Evolutionary conservation across 192 early-diverging fungal species (phyloP).

Genomic region (Backusella tarrabulga): DNA sequence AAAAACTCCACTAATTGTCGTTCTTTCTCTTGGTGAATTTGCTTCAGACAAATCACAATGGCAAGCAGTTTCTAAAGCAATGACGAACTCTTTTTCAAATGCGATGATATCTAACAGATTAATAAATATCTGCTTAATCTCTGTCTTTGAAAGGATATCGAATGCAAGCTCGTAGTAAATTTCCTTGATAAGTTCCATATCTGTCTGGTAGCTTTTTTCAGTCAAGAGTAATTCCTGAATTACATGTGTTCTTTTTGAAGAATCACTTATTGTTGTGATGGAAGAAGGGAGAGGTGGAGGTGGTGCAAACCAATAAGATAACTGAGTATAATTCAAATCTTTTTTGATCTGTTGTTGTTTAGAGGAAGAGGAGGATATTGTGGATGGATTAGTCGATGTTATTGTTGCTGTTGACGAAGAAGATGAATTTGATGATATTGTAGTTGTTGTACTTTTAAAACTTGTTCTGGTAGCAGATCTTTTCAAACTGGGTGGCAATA

Average conservation of each 20-base stretch:
- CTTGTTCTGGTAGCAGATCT: slow-evolving; percentile 4
- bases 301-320: slow-evolving; percentile 5
- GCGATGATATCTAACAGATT: slow-evolving; percentile 77
- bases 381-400: not conserved
- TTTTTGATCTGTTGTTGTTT: not conserved
- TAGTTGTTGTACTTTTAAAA: slow-evolving; percentile 3
- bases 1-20: slow-evolving; percentile 52
- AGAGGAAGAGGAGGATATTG: not conserved
- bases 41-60: slow-evolving; percentile 25
- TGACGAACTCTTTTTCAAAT: slow-evolving; percentile 65
- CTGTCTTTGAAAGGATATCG: slow-evolving; percentile 51
- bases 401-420: not conserved
- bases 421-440: not conserved
- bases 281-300: slow-evolving; percentile 2
- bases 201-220: slow-evolving; percentile 70
- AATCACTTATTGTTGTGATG: not conserved
- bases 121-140: slow-evolving; percentile 72
- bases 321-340: slow-evolving; percentile 2
- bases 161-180: slow-evolving; percentile 64
- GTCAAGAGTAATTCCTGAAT: slow-evolving; percentile 77
- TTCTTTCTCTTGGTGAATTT: slow-evolving; percentile 4
- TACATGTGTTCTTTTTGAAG: slow-evolving; percentile 35
- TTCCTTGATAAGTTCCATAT: slow-evolving; percentile 73
- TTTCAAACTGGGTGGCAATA: not conserved
- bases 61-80: slow-evolving; percentile 61